Percentiles rank a stretch among this genome's conserved stretches.
Conservation (phyloP, 2,329 filamentous ascomycete genomes). For the Paracorniculantispora psalliotae region DNA sequence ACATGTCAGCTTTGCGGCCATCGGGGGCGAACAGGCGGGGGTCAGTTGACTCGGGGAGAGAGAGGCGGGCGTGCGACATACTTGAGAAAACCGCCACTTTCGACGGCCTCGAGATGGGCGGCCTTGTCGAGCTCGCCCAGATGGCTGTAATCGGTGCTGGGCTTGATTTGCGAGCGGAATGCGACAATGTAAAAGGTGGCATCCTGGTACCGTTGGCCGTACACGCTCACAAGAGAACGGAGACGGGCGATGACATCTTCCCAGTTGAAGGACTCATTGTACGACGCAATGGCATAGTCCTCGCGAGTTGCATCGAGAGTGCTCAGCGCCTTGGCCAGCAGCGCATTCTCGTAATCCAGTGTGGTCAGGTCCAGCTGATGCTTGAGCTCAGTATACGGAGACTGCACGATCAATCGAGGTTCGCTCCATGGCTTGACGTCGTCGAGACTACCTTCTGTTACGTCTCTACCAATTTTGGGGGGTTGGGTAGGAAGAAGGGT, state of each 20-base stretch:
- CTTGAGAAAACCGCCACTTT: conserved; percentile 78
- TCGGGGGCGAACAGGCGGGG: background rate
- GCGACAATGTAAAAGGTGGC: conserved; percentile 77
- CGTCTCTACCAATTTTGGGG: conserved; percentile 22
- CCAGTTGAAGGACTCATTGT: conserved; percentile 76
- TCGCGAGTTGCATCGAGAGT: conserved; percentile 55
- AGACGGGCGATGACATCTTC: conserved; percentile 54
- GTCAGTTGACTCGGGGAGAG: background rate
- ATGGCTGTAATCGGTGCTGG: conserved; percentile 60
- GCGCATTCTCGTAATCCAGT: conserved; percentile 58
- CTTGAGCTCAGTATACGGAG: conserved; percentile 65
- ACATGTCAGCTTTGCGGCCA: background rate
- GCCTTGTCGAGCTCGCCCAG: conserved; percentile 71
- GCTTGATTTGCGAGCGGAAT: conserved; percentile 70
- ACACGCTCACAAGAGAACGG: conserved; percentile 42
- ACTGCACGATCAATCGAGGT: conserved; percentile 53
- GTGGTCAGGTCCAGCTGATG: conserved; percentile 70
- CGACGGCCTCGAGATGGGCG: conserved; percentile 74
- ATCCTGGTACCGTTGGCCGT: conserved; percentile 50
- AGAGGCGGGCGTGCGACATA: conserved; percentile 29
- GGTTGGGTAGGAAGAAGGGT: conserved; percentile 18
- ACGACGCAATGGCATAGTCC: conserved; percentile 74
- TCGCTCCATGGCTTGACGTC: conserved; percentile 21
- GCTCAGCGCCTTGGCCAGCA: conserved; percentile 68
- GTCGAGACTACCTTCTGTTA: conserved; percentile 17